Evolutionary conservation across 2,329 filamentous ascomycete genomes (phyloP).

Genomic region (Xylariaceae sp.): DNA sequence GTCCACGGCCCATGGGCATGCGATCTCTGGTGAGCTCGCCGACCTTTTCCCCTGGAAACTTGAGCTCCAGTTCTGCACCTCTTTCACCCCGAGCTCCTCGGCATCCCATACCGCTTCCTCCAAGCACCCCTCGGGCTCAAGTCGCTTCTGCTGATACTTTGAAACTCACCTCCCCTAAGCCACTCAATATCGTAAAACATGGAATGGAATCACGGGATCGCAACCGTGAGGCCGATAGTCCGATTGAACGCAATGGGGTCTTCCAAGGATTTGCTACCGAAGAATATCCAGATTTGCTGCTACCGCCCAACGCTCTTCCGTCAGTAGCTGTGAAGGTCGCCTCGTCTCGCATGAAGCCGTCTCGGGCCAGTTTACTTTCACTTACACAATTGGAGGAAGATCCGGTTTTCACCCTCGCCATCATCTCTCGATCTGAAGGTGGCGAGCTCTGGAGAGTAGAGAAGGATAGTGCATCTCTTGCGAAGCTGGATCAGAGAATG

Average conservation of each 20-base stretch:
- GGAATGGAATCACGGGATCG: constrained; percentile 21
- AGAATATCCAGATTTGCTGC: constrained; percentile 78
- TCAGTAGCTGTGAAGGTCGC: constrained; percentile 83
- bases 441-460: constrained; percentile 90
- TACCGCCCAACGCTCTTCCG: constrained; percentile 84
- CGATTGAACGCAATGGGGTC: constrained; percentile 49
- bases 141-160: constrained; percentile 42
- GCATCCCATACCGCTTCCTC: constrained; percentile 68
- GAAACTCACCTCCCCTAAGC: constrained; percentile 38
- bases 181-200: constrained; percentile 38
- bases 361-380: constrained; percentile 77
- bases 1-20: constrained; percentile 54
- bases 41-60: constrained; percentile 61
- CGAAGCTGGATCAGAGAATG: constrained; percentile 76
- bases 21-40: constrained; percentile 57
- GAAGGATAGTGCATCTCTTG: constrained; percentile 79
- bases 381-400: constrained; percentile 82
- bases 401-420: constrained; percentile 85
- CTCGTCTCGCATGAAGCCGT: constrained; percentile 92
- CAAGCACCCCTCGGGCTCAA: constrained; percentile 63
- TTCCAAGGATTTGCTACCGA: constrained; percentile 78
- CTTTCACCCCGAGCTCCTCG: constrained; percentile 71
- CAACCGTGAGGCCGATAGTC: constrained; percentile 28
- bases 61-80: constrained; percentile 47
- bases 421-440: constrained; percentile 72